Evolutionary conservation across 2,329 filamentous ascomycete species (phyloP), one percentile per base, ranked within the genome.

Genomic region (Hortaea werneckii): DNA sequence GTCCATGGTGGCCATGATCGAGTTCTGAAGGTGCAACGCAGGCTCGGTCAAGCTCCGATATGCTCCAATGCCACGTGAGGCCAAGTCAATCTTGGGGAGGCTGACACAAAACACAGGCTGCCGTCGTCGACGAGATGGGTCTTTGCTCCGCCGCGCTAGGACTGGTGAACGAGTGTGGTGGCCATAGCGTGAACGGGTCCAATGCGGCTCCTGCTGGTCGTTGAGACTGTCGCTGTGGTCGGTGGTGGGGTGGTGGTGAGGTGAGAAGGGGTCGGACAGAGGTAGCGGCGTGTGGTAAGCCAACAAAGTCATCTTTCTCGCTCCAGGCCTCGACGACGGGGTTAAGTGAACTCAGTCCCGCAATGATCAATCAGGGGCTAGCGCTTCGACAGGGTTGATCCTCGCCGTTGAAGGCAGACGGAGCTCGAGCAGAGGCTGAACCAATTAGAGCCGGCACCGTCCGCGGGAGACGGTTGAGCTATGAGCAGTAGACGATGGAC

Each of bases 131-230:
- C 4, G 20, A 20, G 20, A 20, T 20, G 20, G 20, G 20, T 20
- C 20, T 20, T 20, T 20, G 20, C 20, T 20, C 20, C 20, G 20
- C 20, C 20, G 20, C 20, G 20, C 20, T 20, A 20, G 20, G 9
- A 39, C 26, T 13, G 37, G 51, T 51, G 35, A 57, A 50, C 37
- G 52, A 51, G 40, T 43, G 51, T 52, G 52, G 43, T 52, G 52
- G 43, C 52, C 54, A 54, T 58, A 38, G 29, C 52, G 26, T n/a
- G 35, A 41, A 38, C 28, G 39, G 13, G 39, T 41, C 29, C 20
- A 32, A 51, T 12, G 37, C 37, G 37, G 13, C 26, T 29, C 26
- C 11, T 29, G 9, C 20, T 44, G 8, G 13, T n/a, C 6, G 5
- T 20, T 20, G 20, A 20, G 20, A 20, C 35, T 38, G 12, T 42